Percentiles rank a stretch among this genome's conserved stretches.
phyloP scores from a whole-genome alignment of 2,329 filamentous ascomycete species.

The Zarea fungicola region DNA sequence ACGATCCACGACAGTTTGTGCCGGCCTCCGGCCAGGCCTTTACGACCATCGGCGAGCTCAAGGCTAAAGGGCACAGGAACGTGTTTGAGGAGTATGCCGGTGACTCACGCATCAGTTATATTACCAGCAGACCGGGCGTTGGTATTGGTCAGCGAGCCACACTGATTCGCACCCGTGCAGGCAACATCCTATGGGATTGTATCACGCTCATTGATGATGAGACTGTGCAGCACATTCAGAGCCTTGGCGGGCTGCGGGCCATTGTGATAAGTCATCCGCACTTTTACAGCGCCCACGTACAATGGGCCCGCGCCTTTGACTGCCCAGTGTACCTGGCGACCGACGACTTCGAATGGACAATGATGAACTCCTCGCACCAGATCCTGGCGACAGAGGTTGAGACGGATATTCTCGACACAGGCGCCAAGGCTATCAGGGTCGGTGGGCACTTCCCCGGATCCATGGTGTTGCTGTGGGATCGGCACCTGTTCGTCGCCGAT shows the following conservation, averaged over 20 bases:
- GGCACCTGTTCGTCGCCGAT: slow-evolving; percentile 65
- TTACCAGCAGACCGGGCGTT: slow-evolving; percentile 52
- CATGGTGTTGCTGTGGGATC: slow-evolving; percentile 57
- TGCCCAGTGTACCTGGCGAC: slow-evolving; percentile 65
- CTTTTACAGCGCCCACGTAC: slow-evolving; percentile 70
- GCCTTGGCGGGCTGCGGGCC: slow-evolving; percentile 60
- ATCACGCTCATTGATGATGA: slow-evolving; percentile 62
- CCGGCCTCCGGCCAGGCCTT: slow-evolving; percentile 33
- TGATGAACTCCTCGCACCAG: slow-evolving; percentile 34
- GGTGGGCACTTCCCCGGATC: slow-evolving; percentile 78
- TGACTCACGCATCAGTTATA: slow-evolving; percentile 41
- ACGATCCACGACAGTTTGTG: slow-evolving; percentile 67
- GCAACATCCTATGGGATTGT: slow-evolving; percentile 78
- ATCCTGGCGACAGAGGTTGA: slow-evolving; percentile 42
- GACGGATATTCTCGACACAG: slow-evolving; percentile 37
- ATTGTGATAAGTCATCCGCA: slow-evolving; percentile 79
- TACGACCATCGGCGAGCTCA: slow-evolving; percentile 46
- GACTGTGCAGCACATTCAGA: slow-evolving; percentile 53
- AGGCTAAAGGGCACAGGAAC: slow-evolving; percentile 35
- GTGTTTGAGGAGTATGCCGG: slow-evolving; percentile 42
- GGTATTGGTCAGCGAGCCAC: slow-evolving; percentile 73
- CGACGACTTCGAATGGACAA: slow-evolving; percentile 63
- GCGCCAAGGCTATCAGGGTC: slow-evolving; percentile 59
- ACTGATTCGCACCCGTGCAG: slow-evolving; percentile 57
- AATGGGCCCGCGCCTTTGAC: slow-evolving; percentile 64